Base-by-base conservation (phyloP, 1,139 yeast genomes). In the Kodamaea sp. region DNA sequence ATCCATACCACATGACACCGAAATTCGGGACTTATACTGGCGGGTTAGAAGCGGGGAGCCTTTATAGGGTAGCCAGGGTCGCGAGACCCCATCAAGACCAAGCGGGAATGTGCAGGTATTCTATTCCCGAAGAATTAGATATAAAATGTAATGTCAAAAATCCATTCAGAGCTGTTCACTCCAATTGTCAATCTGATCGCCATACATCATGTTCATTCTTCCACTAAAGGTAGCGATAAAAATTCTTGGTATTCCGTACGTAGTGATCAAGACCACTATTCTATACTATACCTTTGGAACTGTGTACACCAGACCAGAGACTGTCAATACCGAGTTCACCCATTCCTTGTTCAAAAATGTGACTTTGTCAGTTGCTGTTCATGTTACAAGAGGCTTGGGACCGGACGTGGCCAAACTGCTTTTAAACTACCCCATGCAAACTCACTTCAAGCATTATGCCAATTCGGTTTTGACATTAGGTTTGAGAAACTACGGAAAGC, bases 271-370 rank as follows among this genome's bases (percentile, higher is more conserved):
- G 16, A 43, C 63, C 2, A 37, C 50, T 2, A 15, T 59, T 22
- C 49, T 51, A 29, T 64, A 59, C 37, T 63, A 53, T 35, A 63
- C 69, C 10, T 48, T 48, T 5, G 70, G 70, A 3, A 64, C 70
- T 1, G 37, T 57, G 3, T 60, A 54, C 44, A 56, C 59, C 13
- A 47, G 41, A n/a, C n/a, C n/a, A n/a, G n/a, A n/a, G n/a, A 34
- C 6, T 18, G 59, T 66, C 31, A 57, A 53, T 44, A 38, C 28
- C 20, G 66, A 64, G 38, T 63, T 63, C 44, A 42, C 48, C 29
- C 40, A 55, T 24, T 59, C 66, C 5, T 49, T 61, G 16, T 50
- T 47, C 45, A 63, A 63, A 29, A 64, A 63, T 42, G 28, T 63
- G 10, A 55, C 59, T 30, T 40, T 63, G 30, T 38, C 66, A 12